phyloP scores from a whole-genome alignment of 2,329 filamentous ascomycete genomes.

The Didymella segeticola region DNA sequence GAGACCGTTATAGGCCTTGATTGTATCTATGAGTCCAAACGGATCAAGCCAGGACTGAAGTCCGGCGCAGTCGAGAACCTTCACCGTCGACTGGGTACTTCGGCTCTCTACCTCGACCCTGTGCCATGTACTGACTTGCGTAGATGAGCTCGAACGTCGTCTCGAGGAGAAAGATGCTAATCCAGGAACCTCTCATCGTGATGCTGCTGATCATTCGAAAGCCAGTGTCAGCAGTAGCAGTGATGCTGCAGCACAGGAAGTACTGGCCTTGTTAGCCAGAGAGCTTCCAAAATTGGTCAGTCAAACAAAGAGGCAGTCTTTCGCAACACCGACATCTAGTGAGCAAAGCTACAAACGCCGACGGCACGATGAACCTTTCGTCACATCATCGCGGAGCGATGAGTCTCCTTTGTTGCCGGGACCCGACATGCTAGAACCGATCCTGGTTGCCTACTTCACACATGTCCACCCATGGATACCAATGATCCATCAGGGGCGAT shows the following conservation, averaged over 20 bases:
- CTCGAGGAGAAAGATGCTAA: slow-evolving; percentile 2
- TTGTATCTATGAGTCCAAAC: slow-evolving; percentile 26
- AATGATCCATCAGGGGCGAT: slow-evolving; percentile 25
- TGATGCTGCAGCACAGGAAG: slow-evolving; percentile 11
- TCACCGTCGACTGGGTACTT: slow-evolving; percentile 24
- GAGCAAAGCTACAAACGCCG: slow-evolving; percentile 17
- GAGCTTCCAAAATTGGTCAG: slow-evolving; percentile 25
- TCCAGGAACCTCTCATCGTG: neutral
- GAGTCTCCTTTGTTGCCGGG: neutral
- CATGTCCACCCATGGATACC: slow-evolving; percentile 28
- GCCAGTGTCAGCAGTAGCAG: neutral
- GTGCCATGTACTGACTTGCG: neutral
- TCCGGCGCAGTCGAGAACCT: slow-evolving; percentile 29
- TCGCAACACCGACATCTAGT: slow-evolving; percentile 1
- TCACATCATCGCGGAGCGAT: neutral
- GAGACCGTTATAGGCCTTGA: slow-evolving; percentile 13
- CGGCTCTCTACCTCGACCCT: no score
- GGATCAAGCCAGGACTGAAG: slow-evolving; percentile 25
- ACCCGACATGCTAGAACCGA: slow-evolving; percentile 5
- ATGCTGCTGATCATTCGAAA: neutral
- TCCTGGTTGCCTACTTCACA: slow-evolving; percentile 20
- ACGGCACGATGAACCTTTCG: slow-evolving; percentile 6
- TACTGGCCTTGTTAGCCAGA: slow-evolving; percentile 21
- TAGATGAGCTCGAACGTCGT: slow-evolving; percentile 24
- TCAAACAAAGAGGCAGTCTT: neutral